phyloP scores from a whole-genome alignment of 2,329 filamentous ascomycete species.

The Monascus ruber region DNA sequence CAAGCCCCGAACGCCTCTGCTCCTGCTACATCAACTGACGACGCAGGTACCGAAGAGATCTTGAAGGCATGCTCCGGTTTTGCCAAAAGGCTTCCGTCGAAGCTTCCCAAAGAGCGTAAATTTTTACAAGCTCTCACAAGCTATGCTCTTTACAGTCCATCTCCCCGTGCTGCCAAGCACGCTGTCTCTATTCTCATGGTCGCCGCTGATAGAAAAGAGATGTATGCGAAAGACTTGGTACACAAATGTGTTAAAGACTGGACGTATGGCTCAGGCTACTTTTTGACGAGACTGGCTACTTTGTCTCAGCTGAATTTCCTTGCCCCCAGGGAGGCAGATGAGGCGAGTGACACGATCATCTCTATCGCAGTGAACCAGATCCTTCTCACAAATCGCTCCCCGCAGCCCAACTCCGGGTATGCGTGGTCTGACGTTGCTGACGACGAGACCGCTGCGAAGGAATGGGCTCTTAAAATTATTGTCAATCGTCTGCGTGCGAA shows the following conservation, averaged over 20 bases:
- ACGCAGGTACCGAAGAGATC: slow-evolving; percentile 69
- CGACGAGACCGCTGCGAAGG: slow-evolving; percentile 72
- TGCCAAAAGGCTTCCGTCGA: slow-evolving; percentile 70
- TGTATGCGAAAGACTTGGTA: slow-evolving; percentile 74
- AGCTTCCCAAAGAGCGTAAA: slow-evolving; percentile 69
- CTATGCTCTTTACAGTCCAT: slow-evolving; percentile 73
- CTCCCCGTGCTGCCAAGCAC: slow-evolving; percentile 79
- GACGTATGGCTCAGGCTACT: slow-evolving; percentile 60
- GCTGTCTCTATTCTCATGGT: slow-evolving; percentile 83
- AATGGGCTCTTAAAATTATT: slow-evolving; percentile 70
- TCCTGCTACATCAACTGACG: slow-evolving; percentile 56
- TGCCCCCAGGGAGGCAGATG: slow-evolving; percentile 59
- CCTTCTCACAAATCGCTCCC: slow-evolving; percentile 56
- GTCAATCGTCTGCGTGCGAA: slow-evolving; percentile 71
- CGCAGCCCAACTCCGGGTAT: slow-evolving; percentile 41
- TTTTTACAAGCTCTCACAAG: slow-evolving; percentile 70
- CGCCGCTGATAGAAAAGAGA: slow-evolving; percentile 63
- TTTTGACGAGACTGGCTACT: slow-evolving; percentile 48
- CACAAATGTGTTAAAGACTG: slow-evolving; percentile 64
- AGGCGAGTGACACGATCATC: slow-evolving; percentile 64
- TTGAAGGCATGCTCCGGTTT: slow-evolving; percentile 91
- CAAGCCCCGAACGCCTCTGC: slow-evolving; percentile 62
- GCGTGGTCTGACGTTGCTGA: slow-evolving; percentile 64
- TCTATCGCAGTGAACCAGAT: slow-evolving; percentile 66
- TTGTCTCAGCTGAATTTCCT: slow-evolving; percentile 61